Percentiles rank a stretch among this genome's conserved stretches.
These are phyloP conservation scores for Gossypium stocksii DNA, from an alignment of 345 rosid genomes.

Conservation along the genomic window DNA sequence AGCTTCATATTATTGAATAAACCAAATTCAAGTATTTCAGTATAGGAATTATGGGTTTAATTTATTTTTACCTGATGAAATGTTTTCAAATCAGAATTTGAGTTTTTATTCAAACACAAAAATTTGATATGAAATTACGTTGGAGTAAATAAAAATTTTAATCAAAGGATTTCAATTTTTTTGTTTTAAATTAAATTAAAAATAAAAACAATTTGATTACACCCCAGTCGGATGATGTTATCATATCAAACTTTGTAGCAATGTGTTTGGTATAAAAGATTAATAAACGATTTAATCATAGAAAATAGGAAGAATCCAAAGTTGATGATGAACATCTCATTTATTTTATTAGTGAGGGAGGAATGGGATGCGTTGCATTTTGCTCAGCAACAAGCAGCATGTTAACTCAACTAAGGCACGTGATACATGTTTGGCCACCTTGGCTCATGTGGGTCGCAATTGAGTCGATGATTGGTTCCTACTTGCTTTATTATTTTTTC, in stretches of 20 bases:
- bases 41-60: no score
- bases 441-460: neutral
- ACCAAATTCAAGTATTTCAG: no score
- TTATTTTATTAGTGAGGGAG: neutral
- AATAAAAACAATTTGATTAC: no score
- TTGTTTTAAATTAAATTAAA: no score
- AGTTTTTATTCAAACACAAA: no score
- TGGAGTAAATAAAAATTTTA: no score
- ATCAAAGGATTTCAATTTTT: no score
- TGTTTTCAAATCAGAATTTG: no score
- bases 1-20: no score
- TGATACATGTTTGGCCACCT: conserved; percentile 20
- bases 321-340: neutral
- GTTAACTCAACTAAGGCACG: conserved; percentile 16
- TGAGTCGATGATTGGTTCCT: neutral
- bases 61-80: no score
- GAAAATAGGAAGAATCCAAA: neutral
- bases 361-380: neutral
- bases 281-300: neutral
- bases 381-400: neutral
- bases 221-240: neutral
- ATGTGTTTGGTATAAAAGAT: neutral
- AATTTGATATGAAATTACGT: no score
- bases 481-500: neutral
- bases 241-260: neutral